Evolutionary conservation across 2,329 filamentous ascomycete genomes (phyloP), one percentile per base, ranked within the genome.

Genomic region (Alternaria sp.): DNA sequence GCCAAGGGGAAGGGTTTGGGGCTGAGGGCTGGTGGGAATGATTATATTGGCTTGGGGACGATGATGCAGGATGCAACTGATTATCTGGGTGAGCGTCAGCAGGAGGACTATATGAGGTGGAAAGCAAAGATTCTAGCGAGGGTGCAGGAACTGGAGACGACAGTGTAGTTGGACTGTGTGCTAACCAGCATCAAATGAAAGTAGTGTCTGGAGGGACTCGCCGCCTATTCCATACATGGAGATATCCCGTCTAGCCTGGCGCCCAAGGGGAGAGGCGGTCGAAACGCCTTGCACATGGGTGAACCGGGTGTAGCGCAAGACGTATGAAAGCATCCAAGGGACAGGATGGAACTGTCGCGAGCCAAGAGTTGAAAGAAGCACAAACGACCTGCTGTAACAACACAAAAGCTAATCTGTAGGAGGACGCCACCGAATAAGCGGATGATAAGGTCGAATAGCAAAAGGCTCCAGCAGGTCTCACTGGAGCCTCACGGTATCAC

Each of bases 61-160:
- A 93, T 93, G 90, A 86, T 93, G 67, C 90, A 93, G 74, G 87
- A 89, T 63, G 84, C 85, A 45, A 88, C 90, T 68, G 89, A 93
- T 69, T 91, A 88, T 69, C 75, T 93, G 67, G 88, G 87, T 62
- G 86, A 88, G 48, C 80, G 83, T 60, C 86, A 86, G 65, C 82
- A 83, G 66, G 80, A 80, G 39, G 86, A 89, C 10, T 93, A 88
- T 71, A 79, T 74, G 42, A 74, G 73, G 17, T 95, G 91, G 91
- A 88, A 88, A 74, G 80, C 82, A 4, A 78, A 74, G 1, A 83
- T 92, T 26, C 67, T 90, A 71, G 78, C 77, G 58, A 82, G 82
- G 64, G 85, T 91, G 57, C 77, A 80, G 24, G 74, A 81, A 58
- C 74, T 84, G 42, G 80, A 85, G 45, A 59, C 64, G 17, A 24